Percentiles rank a stretch among this genome's conserved stretches.
Evolutionary conservation across 768 basidiomycete genomes (phyloP).

Genomic region (Lactifluus volemus): DNA sequence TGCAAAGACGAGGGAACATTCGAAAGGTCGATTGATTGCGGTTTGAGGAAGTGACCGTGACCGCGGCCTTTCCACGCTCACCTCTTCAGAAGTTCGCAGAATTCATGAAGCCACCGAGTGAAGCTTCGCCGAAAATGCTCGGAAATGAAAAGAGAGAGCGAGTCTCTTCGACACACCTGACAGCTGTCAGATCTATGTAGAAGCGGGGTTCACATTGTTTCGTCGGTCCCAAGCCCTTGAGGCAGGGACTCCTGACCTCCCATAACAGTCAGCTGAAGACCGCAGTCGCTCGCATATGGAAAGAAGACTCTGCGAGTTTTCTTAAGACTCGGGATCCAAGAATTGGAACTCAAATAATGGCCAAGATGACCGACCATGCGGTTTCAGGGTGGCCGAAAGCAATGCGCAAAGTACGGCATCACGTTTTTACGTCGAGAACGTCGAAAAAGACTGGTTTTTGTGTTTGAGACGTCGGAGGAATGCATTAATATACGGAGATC

Average conservation of each 20-base stretch:
- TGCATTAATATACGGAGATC: constrained; percentile 5
- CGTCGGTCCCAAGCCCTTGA: not conserved
- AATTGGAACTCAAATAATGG: too few relatives aligned
- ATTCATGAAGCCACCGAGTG: not conserved
- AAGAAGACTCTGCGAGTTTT: not conserved
- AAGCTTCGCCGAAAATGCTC: not conserved
- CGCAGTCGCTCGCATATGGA: not conserved
- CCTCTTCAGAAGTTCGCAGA: constrained; percentile 4
- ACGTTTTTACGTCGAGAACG: constrained; percentile 3
- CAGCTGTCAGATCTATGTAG: constrained; percentile 10
- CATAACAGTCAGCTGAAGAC: not conserved
- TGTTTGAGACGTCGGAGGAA: not conserved
- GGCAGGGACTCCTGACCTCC: not conserved
- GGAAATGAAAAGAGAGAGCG: not conserved
- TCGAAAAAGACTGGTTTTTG: too few relatives aligned
- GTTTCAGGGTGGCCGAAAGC: constrained; percentile 6
- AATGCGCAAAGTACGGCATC: not conserved
- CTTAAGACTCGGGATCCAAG: not conserved
- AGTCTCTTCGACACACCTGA: constrained; percentile 10
- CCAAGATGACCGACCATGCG: constrained; percentile 2
- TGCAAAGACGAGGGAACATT: not conserved
- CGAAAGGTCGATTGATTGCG: constrained; percentile 5
- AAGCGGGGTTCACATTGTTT: constrained; percentile 2
- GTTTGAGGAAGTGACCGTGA: constrained; percentile 7
- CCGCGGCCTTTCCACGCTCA: constrained; percentile 2